These are phyloP conservation scores for Euptelea pleiosperma DNA, from an alignment of 164 flowering plant species.

Conservation along the genomic window DNA sequence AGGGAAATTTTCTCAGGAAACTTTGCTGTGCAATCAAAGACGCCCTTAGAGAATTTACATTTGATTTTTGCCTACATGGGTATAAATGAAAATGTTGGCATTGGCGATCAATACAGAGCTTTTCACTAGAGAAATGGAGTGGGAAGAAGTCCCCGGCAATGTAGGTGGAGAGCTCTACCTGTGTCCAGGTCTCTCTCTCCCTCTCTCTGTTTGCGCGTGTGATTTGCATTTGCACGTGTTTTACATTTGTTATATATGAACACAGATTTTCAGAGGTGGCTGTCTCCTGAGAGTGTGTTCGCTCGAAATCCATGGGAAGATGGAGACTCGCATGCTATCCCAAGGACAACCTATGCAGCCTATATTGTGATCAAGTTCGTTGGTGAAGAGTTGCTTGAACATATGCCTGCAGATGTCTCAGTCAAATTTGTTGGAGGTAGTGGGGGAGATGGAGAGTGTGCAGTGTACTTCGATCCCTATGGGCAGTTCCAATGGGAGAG, in stretches of 20 bases:
- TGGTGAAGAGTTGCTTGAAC: conserved; percentile 10
- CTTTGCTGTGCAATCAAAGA: no score
- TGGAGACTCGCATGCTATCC: conserved; percentile 29
- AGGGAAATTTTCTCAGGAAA: no score
- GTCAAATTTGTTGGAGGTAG: conserved; percentile 16
- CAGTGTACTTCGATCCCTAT: conserved; percentile 8
- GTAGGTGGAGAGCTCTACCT: conserved; percentile 36
- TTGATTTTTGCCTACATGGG: no score
- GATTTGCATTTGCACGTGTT: no score
- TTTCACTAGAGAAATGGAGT: conserved; percentile 39
- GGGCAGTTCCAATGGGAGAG: conserved; percentile 27
- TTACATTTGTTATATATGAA: not conserved
- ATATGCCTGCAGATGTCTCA: conserved; percentile 15
- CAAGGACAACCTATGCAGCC: conserved; percentile 27
- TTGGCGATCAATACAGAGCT: no score
- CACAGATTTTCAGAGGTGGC: conserved; percentile 42
- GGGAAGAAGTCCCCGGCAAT: conserved; percentile 53
- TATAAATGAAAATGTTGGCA: no score
- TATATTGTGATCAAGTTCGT: conserved; percentile 30
- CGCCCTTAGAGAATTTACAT: no score
- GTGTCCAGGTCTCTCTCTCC: conserved; percentile 30
- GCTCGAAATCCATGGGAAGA: conserved; percentile 36
- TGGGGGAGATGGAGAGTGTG: conserved; percentile 1
- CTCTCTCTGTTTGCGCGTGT: not conserved
- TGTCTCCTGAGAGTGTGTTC: conserved; percentile 32